These are phyloP conservation scores for Trichoderma koningii DNA, from an alignment of 2,329 filamentous ascomycete genomes.

Conservation along the genomic window DNA sequence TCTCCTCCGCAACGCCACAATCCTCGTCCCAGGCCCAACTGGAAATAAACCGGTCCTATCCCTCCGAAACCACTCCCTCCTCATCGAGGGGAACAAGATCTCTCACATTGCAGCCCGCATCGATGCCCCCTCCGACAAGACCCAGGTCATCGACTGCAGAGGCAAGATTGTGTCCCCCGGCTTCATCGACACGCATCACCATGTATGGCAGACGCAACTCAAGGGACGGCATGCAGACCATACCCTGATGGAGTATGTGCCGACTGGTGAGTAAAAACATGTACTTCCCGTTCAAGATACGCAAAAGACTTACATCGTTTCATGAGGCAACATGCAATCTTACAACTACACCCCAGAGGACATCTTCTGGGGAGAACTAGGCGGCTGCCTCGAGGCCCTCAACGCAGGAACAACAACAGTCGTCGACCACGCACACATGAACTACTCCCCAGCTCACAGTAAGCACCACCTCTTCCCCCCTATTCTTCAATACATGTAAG, in stretches of 20 bases:
- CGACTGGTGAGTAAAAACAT: neutral
- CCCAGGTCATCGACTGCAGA: slow-evolving; percentile 38
- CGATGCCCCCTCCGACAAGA: neutral
- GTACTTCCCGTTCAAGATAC: neutral
- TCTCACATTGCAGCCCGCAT: slow-evolving; percentile 9
- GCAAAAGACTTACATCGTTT: neutral
- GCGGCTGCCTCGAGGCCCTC: slow-evolving; percentile 44
- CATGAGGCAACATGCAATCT: slow-evolving; percentile 13
- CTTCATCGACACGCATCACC: slow-evolving; percentile 49
- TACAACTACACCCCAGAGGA: slow-evolving; percentile 39
- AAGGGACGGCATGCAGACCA: slow-evolving; percentile 30
- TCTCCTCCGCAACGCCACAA: slow-evolving; percentile 20
- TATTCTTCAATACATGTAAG: too few relatives aligned
- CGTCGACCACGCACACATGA: slow-evolving; percentile 29
- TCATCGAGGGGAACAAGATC: slow-evolving; percentile 17
- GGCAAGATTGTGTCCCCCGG: slow-evolving; percentile 46
- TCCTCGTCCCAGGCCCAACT: neutral
- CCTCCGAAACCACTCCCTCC: neutral
- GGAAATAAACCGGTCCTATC: neutral
- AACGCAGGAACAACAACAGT: slow-evolving; percentile 47
- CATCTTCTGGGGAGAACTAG: slow-evolving; percentile 50
- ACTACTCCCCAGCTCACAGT: slow-evolving; percentile 26
- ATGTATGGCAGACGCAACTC: slow-evolving; percentile 47
- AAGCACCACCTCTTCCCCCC: neutral
- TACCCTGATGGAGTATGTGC: slow-evolving; percentile 13